phyloP scores from a whole-genome alignment of 1,284 basidiomycete genomes.

The Puccinia horiana region DNA sequence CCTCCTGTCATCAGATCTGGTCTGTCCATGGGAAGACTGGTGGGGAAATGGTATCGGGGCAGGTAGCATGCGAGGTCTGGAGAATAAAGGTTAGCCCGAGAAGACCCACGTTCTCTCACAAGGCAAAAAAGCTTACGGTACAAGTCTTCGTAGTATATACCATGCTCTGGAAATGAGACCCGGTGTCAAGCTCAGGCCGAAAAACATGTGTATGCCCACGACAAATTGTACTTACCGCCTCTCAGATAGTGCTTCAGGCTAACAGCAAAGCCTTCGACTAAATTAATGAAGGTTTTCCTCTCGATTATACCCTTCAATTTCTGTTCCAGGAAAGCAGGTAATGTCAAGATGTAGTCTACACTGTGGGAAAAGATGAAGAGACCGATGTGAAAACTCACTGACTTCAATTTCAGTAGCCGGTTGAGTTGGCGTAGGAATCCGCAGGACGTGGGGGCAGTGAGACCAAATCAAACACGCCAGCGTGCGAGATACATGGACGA shows the following conservation, averaged over 20 bases:
- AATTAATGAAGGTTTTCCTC: conserved; percentile 42
- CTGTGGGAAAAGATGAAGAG: neutral
- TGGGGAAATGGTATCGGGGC: conserved; percentile 35
- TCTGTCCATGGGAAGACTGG: conserved; percentile 10
- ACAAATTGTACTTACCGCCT: conserved; percentile 19
- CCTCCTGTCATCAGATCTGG: conserved; percentile 16
- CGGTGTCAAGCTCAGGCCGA: neutral
- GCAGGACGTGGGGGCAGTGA: conserved; percentile 12
- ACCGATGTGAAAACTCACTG: neutral
- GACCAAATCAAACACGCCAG: conserved; percentile 34
- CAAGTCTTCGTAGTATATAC: conserved; percentile 42
- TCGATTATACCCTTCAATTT: conserved; percentile 22
- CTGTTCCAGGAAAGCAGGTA: neutral
- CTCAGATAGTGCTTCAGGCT: conserved; percentile 43
- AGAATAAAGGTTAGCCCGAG: neutral
- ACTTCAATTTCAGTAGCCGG: conserved; percentile 1
- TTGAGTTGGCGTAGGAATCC: neutral
- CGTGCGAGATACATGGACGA: conserved; percentile 29
- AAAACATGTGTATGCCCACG: neutral
- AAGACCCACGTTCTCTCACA: too few species aligned
- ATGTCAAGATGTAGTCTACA: neutral
- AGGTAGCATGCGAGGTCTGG: conserved; percentile 40
- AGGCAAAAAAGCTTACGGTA: conserved; percentile 10
- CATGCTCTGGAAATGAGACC: conserved; percentile 16
- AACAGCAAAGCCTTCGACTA: conserved; percentile 40